These are phyloP conservation scores for Daldinia bambusicola DNA, from an alignment of 495 filamentous ascomycete species.

Conservation along the genomic window DNA sequence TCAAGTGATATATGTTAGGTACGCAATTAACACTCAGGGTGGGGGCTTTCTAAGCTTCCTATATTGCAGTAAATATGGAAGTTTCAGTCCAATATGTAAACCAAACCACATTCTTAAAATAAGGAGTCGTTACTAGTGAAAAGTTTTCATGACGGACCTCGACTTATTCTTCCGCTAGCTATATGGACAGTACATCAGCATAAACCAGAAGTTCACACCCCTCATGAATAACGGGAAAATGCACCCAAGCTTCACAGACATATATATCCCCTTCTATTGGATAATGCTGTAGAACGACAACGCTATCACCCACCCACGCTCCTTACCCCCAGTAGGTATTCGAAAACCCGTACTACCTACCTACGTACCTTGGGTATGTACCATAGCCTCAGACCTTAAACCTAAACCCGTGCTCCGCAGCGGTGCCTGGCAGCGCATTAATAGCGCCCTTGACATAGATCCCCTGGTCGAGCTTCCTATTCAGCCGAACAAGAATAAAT, in stretches of 20 bases:
- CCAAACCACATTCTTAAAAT: no score
- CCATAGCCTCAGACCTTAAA: slow-evolving; percentile 60
- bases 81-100: no score
- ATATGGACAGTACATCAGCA: no score
- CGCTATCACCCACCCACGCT: background rate
- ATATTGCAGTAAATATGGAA: no score
- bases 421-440: slow-evolving; percentile 64
- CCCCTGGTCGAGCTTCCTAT: slow-evolving; percentile 74
- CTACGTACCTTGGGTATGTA: no score
- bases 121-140: no score
- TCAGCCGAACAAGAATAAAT: slow-evolving; percentile 72
- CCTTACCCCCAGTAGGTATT: background rate
- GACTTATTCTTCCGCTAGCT: no score
- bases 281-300: slow-evolving; percentile 1
- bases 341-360: background rate
- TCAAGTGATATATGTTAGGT: no score
- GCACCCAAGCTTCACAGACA: background rate
- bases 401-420: slow-evolving; percentile 69
- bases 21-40: no score
- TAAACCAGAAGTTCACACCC: no score
- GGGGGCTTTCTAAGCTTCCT: no score
- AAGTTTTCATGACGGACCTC: no score
- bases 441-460: slow-evolving; percentile 60
- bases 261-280: background rate
- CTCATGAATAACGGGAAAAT: background rate